Evolutionary conservation across 139 green algal species (phyloP), one percentile per base, ranked within the genome.

Genomic region (Deuterostichococcus epilithicus): DNA sequence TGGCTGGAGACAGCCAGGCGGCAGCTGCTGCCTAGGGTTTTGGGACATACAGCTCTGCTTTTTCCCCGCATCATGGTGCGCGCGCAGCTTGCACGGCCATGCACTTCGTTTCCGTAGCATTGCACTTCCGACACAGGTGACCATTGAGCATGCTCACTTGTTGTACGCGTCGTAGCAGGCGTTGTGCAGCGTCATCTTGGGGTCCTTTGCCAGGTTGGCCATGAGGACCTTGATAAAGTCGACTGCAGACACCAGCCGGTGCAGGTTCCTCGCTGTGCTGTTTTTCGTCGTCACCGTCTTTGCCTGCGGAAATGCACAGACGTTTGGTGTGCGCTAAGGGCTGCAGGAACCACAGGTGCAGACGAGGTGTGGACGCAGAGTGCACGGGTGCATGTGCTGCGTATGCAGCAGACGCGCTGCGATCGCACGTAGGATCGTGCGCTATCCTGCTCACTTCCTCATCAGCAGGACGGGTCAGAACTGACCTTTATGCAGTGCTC

Each of bases 231-330:
- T 63, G 18, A 93, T 88, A 71, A 93, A 93, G 28, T 72, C 70
- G 1, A 93, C 74, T 5, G 83, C 84, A 33, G 81, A 84, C n/a
- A 88, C 28, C 25, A 93, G 78, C 25, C 88, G 74, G 75, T 90
- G 85, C 67, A 93, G 76, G 76, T 92, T 91, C 65, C 89, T 80
- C 5, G 81, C 82, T 32, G 79, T 60, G 71, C 86, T 91, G 85
- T 91, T 91, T 34, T 92, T 93, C 47, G 81, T 76, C 3, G 77
- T 87, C 33, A 87, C 78, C 23, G 76, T 88, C 28, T 67, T 70
- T 33, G 82, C 79, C 84, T 89, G 74, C 75, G 8, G 26, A 13
- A 75, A 36, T 36, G 30, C 25, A 35, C 35, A 75, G 33, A 44
- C 28, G 25, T 44, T 63, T 38, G 8, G 13, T 36, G 25, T 8